These are phyloP conservation scores for Adenanthera pavonina DNA, from an alignment of 306 rosid species.

Conservation along the genomic window DNA sequence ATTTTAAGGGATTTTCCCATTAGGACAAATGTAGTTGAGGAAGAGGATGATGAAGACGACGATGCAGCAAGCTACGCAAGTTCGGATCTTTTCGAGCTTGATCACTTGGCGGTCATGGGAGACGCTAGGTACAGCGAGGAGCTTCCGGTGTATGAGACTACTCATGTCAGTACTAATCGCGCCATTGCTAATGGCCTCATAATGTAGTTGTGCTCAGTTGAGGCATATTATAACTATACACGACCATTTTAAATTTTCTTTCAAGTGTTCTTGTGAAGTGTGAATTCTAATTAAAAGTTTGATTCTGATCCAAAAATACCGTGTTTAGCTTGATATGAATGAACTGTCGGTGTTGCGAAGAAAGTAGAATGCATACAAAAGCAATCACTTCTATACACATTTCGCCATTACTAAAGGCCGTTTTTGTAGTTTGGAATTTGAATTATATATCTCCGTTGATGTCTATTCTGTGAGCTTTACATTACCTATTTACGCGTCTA, in stretches of 20 bases:
- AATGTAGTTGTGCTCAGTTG: conserved; percentile 37
- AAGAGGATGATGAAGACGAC: conserved; percentile 44
- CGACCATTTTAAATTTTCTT: conserved; percentile 30
- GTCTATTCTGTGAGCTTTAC: neutral
- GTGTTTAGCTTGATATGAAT: neutral
- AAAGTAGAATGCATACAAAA: neutral
- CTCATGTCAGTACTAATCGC: conserved; percentile 62
- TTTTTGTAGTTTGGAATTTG: neutral
- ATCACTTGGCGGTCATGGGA: conserved; percentile 61
- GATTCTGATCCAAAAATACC: neutral
- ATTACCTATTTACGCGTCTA: neutral
- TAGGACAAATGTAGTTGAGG: neutral
- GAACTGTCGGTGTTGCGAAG: neutral
- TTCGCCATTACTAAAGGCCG: neutral
- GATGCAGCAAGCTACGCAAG: conserved; percentile 80
- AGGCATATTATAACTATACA: conserved; percentile 14
- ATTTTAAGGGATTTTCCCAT: conserved; percentile 42
- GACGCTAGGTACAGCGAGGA: conserved; percentile 66
- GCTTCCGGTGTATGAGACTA: conserved; percentile 94
- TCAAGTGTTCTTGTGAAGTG: neutral
- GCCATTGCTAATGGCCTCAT: conserved; percentile 64
- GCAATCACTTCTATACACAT: neutral
- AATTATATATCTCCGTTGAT: neutral
- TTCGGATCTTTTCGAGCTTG: conserved; percentile 95
- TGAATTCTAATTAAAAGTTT: conserved; percentile 17